Percentiles rank a stretch among this genome's conserved stretches.
These are phyloP conservation scores for Stygiomarasmius scandens DNA, from an alignment of 1,284 basidiomycete genomes.

Conservation along the genomic window DNA sequence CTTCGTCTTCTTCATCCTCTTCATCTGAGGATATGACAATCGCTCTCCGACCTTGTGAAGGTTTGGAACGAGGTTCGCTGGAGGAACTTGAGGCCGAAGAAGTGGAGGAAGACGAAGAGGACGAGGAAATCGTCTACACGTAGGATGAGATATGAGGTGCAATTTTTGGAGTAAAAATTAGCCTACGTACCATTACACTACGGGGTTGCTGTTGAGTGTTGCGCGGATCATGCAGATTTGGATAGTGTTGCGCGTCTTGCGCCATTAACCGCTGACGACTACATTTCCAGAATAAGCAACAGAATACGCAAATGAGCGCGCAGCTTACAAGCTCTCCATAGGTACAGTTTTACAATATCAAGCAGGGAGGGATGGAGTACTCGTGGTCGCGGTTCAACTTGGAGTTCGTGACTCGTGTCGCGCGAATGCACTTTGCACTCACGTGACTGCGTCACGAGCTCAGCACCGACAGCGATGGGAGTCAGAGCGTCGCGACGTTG, in stretches of 20 bases:
- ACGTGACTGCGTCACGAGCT: no score
- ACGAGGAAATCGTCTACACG: constrained; percentile 5
- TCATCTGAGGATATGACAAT: constrained; percentile 20
- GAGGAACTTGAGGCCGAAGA: background rate
- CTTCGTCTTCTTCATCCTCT: constrained; percentile 14
- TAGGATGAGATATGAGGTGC: background rate
- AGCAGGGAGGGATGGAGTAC: background rate
- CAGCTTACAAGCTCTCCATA: constrained; percentile 18
- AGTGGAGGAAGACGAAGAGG: constrained; percentile 7
- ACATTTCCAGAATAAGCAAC: background rate
- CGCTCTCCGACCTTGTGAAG: background rate
- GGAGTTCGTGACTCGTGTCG: no score
- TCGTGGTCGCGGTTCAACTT: background rate
- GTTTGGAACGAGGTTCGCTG: background rate
- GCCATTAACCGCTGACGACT: constrained; percentile 19
- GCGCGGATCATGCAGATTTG: background rate
- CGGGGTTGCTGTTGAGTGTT: background rate
- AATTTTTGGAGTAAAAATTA: background rate
- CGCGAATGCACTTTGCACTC: no score
- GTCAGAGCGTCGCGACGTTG: no score
- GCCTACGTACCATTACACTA: background rate
- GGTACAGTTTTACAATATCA: background rate
- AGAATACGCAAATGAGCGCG: background rate
- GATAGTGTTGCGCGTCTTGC: constrained; percentile 13
- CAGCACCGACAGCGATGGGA: no score